Evolutionary conservation across 129 eudicot species (phyloP), one percentile per base, ranked within the genome.

Genomic region (Escallonia herrerae): DNA sequence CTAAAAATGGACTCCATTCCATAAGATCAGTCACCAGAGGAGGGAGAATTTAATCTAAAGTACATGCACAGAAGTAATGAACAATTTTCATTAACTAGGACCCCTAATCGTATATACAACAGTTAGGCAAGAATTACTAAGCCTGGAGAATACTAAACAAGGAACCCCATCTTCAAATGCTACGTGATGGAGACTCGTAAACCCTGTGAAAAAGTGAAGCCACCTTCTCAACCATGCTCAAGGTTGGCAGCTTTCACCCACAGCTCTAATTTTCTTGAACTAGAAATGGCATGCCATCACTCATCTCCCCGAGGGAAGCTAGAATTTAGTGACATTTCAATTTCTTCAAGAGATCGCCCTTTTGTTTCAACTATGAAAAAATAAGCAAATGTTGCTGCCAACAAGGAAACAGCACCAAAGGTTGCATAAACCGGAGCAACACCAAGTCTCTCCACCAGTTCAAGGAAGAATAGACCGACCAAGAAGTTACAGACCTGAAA

Each of bases 311-410:
- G 65, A n/a, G 60, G 73, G 44, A 64, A 74, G 43, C 66, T 72
- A 40, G 78, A 68, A 67, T 70, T 80, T 37, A 86, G 72, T 7
- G 97, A 86, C 74, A 77, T 75, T 79, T 90, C 97, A 15, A 90
- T 90, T 77, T 90, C 97, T 76, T 90, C 97, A 66, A 90, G 91
- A 52, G 97, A 90, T 63, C 87, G 68, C 13, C 97, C 97, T 82
- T 79, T 90, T 4, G 97, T 90, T 82, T 90, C 97, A 42, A 90
- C 87, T 40, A 82, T 68, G 65, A 81, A 90, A 40, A 58, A 72
- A 54, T 64, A 79, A 50, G 91, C 82, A 67, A 90, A 90, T 42
- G 76, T 33, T n/a, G 97, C 95, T 12, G 91, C 91, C 72, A 82
- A 61, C 78, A 84, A 60, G 6, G 97, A 90, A 42, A 86, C 78